phyloP scores from a whole-genome alignment of 2,329 filamentous ascomycete species.

The Davidsoniella australis region DNA sequence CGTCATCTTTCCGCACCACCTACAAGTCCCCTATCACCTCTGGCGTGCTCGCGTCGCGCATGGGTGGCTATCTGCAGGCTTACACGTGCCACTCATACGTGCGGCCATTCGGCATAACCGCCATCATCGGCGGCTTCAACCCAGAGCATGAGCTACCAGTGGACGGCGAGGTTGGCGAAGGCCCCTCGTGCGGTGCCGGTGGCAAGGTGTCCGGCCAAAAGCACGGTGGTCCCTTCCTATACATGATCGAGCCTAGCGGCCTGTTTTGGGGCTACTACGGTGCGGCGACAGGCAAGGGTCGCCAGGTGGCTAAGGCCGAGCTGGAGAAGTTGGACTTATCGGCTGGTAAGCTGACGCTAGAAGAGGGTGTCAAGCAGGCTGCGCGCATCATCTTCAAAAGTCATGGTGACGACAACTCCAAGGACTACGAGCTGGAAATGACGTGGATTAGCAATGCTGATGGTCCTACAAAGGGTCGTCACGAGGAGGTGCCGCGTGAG shows the following conservation, averaged over 20 bases:
- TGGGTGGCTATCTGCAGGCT: slow-evolving; percentile 91
- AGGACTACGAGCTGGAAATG: slow-evolving; percentile 99
- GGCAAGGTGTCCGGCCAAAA: slow-evolving; percentile 60
- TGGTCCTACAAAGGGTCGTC: slow-evolving; percentile 80
- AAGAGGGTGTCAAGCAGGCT: slow-evolving; percentile 87
- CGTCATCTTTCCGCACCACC: slow-evolving; percentile 72
- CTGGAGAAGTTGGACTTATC: slow-evolving; percentile 90
- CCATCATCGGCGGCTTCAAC: slow-evolving; percentile 88
- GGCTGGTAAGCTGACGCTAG: slow-evolving; percentile 57
- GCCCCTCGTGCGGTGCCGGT: slow-evolving; percentile 62
- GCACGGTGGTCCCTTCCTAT: slow-evolving; percentile 80
- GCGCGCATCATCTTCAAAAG: slow-evolving; percentile 94
- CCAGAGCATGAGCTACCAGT: slow-evolving; percentile 70
- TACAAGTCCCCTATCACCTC: slow-evolving; percentile 93
- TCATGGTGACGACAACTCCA: slow-evolving; percentile 98
- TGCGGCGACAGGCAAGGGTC: slow-evolving; percentile 88
- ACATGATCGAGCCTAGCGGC: slow-evolving; percentile 98
- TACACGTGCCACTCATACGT: slow-evolving; percentile 97
- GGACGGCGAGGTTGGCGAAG: slow-evolving; percentile 75
- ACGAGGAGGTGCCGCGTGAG: slow-evolving; percentile 84
- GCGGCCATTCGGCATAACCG: slow-evolving; percentile 88
- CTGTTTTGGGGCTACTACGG: slow-evolving; percentile 99
- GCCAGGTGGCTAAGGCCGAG: slow-evolving; percentile 93
- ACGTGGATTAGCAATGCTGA: slow-evolving; percentile 81
- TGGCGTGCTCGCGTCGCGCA: slow-evolving; percentile 72